A percentile compares a stretch with the other conserved stretches of the same genome.
Conservation (phyloP, 257 asterid species). For the Solanum commersonii region DNA sequence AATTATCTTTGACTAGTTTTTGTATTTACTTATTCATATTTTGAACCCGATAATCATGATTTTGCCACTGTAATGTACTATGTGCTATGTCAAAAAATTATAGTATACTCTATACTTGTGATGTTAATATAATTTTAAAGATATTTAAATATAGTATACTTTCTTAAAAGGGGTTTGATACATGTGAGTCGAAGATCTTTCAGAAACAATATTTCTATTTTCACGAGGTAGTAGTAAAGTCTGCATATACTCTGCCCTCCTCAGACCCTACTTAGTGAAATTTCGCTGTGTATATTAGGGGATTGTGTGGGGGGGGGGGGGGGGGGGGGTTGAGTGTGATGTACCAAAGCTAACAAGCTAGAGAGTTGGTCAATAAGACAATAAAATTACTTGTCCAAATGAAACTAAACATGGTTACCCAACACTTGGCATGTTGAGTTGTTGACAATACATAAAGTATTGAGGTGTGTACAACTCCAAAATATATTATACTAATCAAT, state of each 20-base stretch:
- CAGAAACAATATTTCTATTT: rapidly evolving
- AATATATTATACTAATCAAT: neutral
- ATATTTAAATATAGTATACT: too few species aligned
- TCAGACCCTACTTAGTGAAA: too few species aligned
- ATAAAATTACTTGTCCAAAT: neutral
- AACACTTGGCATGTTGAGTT: neutral
- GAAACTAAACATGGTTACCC: neutral
- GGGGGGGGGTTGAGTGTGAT: too few species aligned
- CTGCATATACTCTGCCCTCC: rapidly evolving
- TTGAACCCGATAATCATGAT: neutral
- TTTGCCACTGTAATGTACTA: too few species aligned
- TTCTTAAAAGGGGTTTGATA: too few species aligned
- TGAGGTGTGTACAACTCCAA: neutral
- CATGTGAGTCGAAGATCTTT: too few species aligned
- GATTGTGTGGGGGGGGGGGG: too few species aligned
- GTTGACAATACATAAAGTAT: neutral
- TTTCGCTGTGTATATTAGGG: too few species aligned
- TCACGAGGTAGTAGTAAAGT: neutral
- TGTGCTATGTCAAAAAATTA: neutral
- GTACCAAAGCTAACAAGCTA: neutral
- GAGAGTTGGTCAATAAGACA: neutral
- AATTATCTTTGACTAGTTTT: too few species aligned
- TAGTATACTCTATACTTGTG: neutral
- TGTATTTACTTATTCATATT: too few species aligned
- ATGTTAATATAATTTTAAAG: too few species aligned